A percentile compares a stretch with the other conserved stretches of the same genome.
These are phyloP conservation scores for Tympanopsis confertula DNA, from an alignment of 2,329 filamentous ascomycete genomes.

Conservation along the genomic window DNA sequence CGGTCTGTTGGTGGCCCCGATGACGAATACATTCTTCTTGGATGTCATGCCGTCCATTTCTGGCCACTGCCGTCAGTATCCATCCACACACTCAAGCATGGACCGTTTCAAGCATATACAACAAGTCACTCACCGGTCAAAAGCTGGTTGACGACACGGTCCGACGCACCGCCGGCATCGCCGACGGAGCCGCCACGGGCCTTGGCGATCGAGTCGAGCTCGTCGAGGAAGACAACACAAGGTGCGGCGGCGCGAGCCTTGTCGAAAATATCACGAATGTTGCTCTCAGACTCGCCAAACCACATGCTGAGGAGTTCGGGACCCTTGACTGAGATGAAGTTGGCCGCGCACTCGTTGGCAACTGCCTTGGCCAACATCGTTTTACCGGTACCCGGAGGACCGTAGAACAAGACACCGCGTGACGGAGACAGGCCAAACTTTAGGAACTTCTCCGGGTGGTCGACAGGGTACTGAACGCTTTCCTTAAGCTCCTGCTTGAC, in stretches of 20 bases:
- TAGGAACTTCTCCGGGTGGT: constrained; percentile 99
- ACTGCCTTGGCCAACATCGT: constrained; percentile 98
- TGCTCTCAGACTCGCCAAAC: constrained; percentile 99
- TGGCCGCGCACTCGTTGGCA: constrained; percentile 96
- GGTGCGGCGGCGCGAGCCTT: constrained; percentile 96
- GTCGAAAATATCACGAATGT: constrained; percentile 99
- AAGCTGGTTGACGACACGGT: constrained; percentile 99
- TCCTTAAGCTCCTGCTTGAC: constrained; percentile 99
- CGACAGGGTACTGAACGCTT: constrained; percentile 96
- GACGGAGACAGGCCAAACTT: constrained; percentile 98
- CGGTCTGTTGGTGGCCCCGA: constrained; percentile 94
- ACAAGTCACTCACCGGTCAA: constrained; percentile 66
- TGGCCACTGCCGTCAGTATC: constrained; percentile 31
- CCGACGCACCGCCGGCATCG: constrained; percentile 93
- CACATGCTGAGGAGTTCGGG: constrained; percentile 98
- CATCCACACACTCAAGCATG: no score
- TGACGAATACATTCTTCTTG: constrained; percentile 99
- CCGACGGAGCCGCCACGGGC: constrained; percentile 93
- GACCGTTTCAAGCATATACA: no score
- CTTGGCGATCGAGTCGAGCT: constrained; percentile 98
- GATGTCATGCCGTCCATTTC: constrained; percentile 99
- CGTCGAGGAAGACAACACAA: constrained; percentile 96
- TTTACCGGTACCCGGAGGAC: constrained; percentile 99
- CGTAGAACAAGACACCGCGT: constrained; percentile 96
- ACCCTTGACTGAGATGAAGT: constrained; percentile 99